Evolutionary conservation across 2,329 filamentous ascomycete genomes (phyloP).

Genomic region (Ophiocordyceps camponoti-floridani): DNA sequence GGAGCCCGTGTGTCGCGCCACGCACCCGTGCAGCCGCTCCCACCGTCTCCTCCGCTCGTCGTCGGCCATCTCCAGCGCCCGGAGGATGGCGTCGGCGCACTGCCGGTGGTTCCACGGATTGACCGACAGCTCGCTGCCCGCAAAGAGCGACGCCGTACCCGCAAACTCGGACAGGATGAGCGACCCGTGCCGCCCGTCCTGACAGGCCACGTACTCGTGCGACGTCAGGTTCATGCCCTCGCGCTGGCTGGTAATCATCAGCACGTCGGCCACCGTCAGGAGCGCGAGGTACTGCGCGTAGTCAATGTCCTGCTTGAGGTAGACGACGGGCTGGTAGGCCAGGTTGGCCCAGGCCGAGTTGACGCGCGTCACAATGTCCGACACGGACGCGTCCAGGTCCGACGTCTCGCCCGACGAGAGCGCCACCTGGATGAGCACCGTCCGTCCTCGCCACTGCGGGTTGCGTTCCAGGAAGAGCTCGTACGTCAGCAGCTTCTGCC

Average conservation of each 20-base stretch:
- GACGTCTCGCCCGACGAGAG: constrained; percentile 77
- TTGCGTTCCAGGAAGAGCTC: constrained; percentile 91
- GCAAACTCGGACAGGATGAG: constrained; percentile 92
- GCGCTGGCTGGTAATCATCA: constrained; percentile 89
- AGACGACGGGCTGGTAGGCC: constrained; percentile 81
- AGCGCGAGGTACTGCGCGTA: constrained; percentile 88
- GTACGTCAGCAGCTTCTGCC: constrained; percentile 82
- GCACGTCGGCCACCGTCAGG: constrained; percentile 70
- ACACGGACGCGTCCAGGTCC: constrained; percentile 74
- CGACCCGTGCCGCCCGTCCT: constrained; percentile 80
- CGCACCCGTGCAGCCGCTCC: constrained; percentile 52
- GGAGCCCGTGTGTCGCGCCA: constrained; percentile 66
- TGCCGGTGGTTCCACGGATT: constrained; percentile 93
- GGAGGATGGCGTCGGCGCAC: constrained; percentile 71
- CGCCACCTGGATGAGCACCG: constrained; percentile 85
- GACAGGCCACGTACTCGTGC: constrained; percentile 85
- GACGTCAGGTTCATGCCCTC: constrained; percentile 96
- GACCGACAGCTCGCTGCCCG: constrained; percentile 62
- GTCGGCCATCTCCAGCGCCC: constrained; percentile 61
- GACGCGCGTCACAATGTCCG: constrained; percentile 86
- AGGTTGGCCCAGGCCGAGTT: constrained; percentile 84
- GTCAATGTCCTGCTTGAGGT: constrained; percentile 85
- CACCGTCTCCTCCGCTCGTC: constrained; percentile 61
- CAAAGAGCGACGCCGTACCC: constrained; percentile 74
- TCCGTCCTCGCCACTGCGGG: constrained; percentile 72